A percentile compares a stretch with the other conserved stretches of the same genome.
Evolutionary conservation across 805 yeast genomes (phyloP).

Genomic region (Myxozyma monticola): DNA sequence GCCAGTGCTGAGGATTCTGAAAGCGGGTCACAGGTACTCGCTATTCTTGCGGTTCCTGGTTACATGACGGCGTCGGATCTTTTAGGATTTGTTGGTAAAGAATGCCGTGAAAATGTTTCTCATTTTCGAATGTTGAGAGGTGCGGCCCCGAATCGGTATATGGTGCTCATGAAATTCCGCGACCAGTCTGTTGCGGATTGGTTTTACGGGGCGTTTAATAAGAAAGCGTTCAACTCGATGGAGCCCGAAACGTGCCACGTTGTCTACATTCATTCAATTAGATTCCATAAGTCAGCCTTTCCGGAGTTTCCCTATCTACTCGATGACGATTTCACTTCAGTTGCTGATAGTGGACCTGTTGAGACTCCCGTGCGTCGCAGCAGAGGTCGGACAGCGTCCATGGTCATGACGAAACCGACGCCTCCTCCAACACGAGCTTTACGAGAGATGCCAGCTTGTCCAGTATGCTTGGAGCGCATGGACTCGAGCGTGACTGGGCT

Average conservation of each 20-base stretch:
- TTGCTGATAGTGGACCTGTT: constrained; percentile 2
- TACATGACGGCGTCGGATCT: constrained; percentile 84
- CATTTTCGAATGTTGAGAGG: constrained; percentile 74
- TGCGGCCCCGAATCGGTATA: constrained; percentile 63
- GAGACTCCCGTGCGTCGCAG: background rate
- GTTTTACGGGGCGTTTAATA: constrained; percentile 68
- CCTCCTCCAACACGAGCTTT: constrained; percentile 36
- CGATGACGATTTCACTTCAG: constrained; percentile 68
- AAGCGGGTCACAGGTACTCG: constrained; percentile 52
- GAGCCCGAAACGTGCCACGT: constrained; percentile 86
- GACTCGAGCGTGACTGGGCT: constrained; percentile 79
- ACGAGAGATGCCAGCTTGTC: constrained; percentile 84
- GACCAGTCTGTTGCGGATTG: constrained; percentile 54
- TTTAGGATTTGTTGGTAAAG: constrained; percentile 74
- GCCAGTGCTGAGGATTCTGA: constrained; percentile 29
- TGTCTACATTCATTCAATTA: constrained; percentile 63
- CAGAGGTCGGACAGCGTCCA: constrained; percentile 13
- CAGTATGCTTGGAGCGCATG: constrained; percentile 87
- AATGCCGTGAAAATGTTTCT: constrained; percentile 53
- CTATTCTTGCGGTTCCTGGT: constrained; percentile 82
- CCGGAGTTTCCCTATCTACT: constrained; percentile 63
- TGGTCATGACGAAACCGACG: constrained; percentile 21
- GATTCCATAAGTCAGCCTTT: constrained; percentile 40
- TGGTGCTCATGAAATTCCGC: constrained; percentile 75
- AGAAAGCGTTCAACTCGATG: constrained; percentile 76